Evolutionary conservation across 371 early-diverging fungal species (phyloP).

Genomic region (Dinochytrium kinnereticum): DNA sequence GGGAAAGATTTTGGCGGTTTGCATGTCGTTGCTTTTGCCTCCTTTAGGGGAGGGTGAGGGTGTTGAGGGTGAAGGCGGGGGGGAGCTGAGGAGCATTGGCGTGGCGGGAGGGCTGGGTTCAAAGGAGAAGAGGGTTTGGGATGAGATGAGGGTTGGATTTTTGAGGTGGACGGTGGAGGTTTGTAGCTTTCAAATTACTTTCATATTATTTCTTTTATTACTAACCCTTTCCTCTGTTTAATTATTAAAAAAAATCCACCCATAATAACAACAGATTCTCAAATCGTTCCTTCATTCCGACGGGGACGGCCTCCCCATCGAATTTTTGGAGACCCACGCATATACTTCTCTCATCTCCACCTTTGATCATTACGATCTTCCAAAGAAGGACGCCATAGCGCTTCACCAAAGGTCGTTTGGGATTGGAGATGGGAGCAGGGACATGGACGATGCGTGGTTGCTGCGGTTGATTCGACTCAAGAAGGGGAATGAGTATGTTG

Average conservation of each 20-base stretch:
- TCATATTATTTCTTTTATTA: background rate
- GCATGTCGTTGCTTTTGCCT: constrained; percentile 45
- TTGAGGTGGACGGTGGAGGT: constrained; percentile 39
- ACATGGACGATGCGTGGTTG: constrained; percentile 26
- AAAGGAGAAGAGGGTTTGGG: constrained; percentile 44
- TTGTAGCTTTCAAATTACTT: background rate
- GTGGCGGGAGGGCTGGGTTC: constrained; percentile 3
- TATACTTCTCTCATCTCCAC: background rate
- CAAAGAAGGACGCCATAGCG: constrained; percentile 5
- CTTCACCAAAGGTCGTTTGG: constrained; percentile 6
- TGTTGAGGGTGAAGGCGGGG: background rate
- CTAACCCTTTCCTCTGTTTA: background rate
- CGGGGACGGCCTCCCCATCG: constrained; percentile 29
- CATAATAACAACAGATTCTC: constrained; percentile 8
- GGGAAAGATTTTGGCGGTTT: constrained; percentile 38
- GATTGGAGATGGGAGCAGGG: no score
- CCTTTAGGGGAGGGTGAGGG: constrained; percentile 35
- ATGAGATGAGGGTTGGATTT: constrained; percentile 41
- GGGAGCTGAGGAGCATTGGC: background rate
- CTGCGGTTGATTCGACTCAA: constrained; percentile 23
- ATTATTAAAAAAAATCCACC: background rate
- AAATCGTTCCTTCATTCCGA: constrained; percentile 30
- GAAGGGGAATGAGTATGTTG: constrained; percentile 26
- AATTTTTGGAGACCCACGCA: constrained; percentile 14
- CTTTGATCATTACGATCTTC: constrained; percentile 12